Evolutionary conservation across 257 asterid species (phyloP).

Genomic region (Phtheirospermum japonicum): DNA sequence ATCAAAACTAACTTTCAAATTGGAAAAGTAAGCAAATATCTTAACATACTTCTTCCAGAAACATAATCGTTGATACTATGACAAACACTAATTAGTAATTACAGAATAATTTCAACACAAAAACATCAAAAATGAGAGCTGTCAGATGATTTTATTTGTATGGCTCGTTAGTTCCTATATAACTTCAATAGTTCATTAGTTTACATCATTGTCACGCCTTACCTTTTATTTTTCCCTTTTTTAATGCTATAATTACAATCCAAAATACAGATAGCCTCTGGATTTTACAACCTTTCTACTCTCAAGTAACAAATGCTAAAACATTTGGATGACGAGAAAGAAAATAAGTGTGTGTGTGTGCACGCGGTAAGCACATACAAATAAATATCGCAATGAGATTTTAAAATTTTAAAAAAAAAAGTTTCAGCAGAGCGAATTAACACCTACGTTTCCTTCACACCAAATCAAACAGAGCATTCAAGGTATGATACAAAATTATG

Average conservation of each 20-base stretch:
- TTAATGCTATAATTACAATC: neutral
- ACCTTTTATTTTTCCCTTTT: neutral
- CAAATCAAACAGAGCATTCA: slow-evolving; percentile 1
- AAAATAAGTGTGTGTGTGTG: neutral
- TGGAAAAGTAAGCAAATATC: neutral
- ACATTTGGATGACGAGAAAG: neutral
- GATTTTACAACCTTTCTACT: slow-evolving; percentile 1
- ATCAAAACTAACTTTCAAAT: neutral
- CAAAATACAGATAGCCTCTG: slow-evolving; percentile 1
- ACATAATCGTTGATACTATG: neutral
- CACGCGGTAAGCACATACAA: neutral
- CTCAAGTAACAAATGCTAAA: neutral
- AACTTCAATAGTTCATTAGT: neutral
- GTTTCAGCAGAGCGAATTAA: too few species aligned
- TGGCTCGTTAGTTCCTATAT: neutral
- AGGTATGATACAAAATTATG: neutral
- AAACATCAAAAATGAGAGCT: neutral
- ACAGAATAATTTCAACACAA: neutral
- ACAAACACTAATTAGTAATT: neutral
- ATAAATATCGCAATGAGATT: neutral
- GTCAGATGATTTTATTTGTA: neutral
- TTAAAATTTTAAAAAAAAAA: neutral
- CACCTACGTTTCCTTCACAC: neutral
- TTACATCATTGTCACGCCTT: neutral
- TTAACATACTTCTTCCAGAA: slow-evolving; percentile 6